Evolutionary conservation across 352 stramenopile genomes (phyloP).

Genomic region (Phytophthora palmivora): DNA sequence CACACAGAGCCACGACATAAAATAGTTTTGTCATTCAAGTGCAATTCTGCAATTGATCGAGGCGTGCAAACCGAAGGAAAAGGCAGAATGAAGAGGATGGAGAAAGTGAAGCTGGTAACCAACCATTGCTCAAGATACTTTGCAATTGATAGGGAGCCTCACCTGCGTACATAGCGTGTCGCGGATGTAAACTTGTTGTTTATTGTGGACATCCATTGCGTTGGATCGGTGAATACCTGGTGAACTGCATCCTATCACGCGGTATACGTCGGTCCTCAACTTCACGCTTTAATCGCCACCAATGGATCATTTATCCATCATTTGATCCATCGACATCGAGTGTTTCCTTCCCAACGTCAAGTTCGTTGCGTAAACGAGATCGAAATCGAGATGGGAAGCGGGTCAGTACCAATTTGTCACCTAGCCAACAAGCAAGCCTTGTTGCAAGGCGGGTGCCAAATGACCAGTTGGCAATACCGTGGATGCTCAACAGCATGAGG

Average conservation of each 20-base stretch:
- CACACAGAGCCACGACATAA: conserved; percentile 11
- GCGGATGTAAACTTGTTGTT: conserved; percentile 15
- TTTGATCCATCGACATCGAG: not conserved
- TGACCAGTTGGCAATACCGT: no score
- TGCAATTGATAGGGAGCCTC: conserved; percentile 5
- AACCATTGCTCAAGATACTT: conserved; percentile 10
- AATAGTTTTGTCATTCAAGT: conserved; percentile 3
- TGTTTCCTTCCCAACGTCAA: conserved; percentile 7
- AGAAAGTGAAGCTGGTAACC: conserved; percentile 3
- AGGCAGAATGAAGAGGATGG: conserved; percentile 3
- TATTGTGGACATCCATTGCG: not conserved
- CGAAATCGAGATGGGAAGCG: conserved; percentile 17
- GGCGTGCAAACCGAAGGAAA: conserved; percentile 11
- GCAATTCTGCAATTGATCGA: not conserved
- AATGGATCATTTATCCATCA: not conserved
- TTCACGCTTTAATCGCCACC: conserved; percentile 9
- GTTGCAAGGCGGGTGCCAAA: no score
- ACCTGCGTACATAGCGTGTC: conserved; percentile 8
- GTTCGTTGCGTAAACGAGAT: conserved; percentile 21
- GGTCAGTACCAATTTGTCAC: no score
- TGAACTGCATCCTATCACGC: conserved; percentile 23
- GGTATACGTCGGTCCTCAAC: conserved; percentile 16
- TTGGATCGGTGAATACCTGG: not conserved
- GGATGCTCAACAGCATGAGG: no score
- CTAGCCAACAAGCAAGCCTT: no score